Evolutionary conservation across 2,329 filamentous ascomycete species (phyloP), one percentile per base, ranked within the genome.

Genomic region (Neocatenulostroma microsporum): DNA sequence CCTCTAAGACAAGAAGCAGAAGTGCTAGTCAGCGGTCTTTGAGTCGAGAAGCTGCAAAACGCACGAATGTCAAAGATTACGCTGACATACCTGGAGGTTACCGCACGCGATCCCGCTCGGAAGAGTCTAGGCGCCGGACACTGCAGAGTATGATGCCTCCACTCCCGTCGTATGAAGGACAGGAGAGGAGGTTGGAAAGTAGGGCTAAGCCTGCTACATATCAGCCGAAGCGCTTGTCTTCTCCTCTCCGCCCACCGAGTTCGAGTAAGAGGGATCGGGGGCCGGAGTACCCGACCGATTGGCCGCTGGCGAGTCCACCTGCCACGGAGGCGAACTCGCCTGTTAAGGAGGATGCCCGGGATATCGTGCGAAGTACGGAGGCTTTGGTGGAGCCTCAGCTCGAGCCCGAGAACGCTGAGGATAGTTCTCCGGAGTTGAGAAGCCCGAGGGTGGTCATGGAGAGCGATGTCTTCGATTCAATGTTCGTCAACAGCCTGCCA

Each of bases 401-500:
- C n/a, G n/a, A n/a, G n/a, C n/a, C n/a, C n/a, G n/a, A n/a, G n/a
- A n/a, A n/a, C n/a, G 21, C 25, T 13, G 21, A 30, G 15, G 20
- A 34, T 18, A 31, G 39, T 7, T 33, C 34, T 11, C 40, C 46
- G 4, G 47, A 43, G 36, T 44, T 40, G 15, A 26, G 39, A 9
- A 50, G 42, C 14, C 48, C 50, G 2, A 40, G 35, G 7, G 28
- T 40, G 8, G 37, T 53, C 6, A 41, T 59, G 20, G 47, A 46
- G 21, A 53, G 50, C 8, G 50, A 59, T 38, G 43, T 36, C 7
- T 61, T 60, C 25, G 50, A 61, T 19, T 47, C 45, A 15, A 50
- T 54, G 36, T 59, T 60, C 36, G 50, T 61, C 7, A 43, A 53
- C 20, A 55, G 47, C 32, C 35, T 60, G 8, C 56, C 53, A 8